Percentiles rank a stretch among this genome's conserved stretches.
Conservation (phyloP, 345 rosid genomes). For the Draba incana region DNA sequence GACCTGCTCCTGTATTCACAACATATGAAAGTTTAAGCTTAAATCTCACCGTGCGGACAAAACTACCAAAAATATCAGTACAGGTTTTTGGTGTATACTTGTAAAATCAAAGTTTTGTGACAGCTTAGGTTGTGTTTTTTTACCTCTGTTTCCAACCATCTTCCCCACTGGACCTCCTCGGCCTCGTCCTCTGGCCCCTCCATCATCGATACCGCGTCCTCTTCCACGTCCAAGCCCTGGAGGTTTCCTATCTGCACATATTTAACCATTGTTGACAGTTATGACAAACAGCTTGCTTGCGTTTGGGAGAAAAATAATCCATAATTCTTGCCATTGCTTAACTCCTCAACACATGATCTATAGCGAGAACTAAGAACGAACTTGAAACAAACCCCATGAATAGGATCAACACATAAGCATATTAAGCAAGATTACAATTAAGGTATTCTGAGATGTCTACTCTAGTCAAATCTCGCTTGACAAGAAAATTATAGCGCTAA, state of each 20-base stretch:
- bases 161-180: constrained; percentile 38
- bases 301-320: neutral
- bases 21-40: neutral
- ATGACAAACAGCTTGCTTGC: constrained; percentile 1
- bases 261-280: constrained; percentile 5
- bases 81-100: neutral
- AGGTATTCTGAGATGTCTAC: neutral
- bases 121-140: neutral
- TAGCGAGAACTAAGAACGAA: neutral
- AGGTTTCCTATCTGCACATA: constrained; percentile 44
- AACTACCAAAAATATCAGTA: neutral
- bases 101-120: constrained; percentile 6
- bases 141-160: constrained; percentile 40
- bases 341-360: neutral
- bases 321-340: neutral
- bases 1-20: constrained; percentile 36
- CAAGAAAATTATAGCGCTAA: neutral
- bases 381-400: neutral
- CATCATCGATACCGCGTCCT: constrained; percentile 45
- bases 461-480: neutral
- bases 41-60: neutral
- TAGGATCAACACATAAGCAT: neutral
- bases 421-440: neutral
- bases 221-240: constrained; percentile 47
- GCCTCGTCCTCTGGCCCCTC: constrained; percentile 41